Conservation (phyloP, 1,284 basidiomycete species). For the Moesziomyces sp. region DNA sequence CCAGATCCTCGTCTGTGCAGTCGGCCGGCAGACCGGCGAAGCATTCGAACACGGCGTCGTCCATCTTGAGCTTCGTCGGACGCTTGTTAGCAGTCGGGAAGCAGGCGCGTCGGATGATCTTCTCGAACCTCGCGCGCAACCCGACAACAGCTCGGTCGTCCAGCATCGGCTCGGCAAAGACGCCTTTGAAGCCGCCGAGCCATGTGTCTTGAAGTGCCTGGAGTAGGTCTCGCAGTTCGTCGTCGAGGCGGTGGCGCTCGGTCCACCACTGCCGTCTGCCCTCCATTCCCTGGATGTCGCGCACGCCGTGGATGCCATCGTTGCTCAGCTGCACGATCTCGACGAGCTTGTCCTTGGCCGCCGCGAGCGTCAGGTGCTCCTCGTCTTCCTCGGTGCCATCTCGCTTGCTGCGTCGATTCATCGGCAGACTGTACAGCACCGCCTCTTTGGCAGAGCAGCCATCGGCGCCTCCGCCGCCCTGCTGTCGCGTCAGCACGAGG, state of each 20-base stretch:
- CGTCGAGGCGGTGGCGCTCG: constrained; percentile 79
- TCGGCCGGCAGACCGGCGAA: constrained; percentile 85
- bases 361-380: constrained; percentile 77
- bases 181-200: constrained; percentile 90
- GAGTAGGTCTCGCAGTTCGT: constrained; percentile 79
- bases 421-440: constrained; percentile 79
- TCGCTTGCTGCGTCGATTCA: constrained; percentile 80
- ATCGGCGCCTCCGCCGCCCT: constrained; percentile 45
- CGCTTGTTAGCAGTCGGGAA: constrained; percentile 70
- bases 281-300: constrained; percentile 76
- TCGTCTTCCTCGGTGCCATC: constrained; percentile 74
- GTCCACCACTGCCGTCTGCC: constrained; percentile 84
- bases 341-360: constrained; percentile 78
- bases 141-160: constrained; percentile 30
- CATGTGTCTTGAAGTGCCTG: constrained; percentile 92
- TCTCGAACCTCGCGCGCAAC: constrained; percentile 41
- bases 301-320: constrained; percentile 79
- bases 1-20: constrained; percentile 85
- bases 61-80: constrained; percentile 72
- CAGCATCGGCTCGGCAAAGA: constrained; percentile 39
- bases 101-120: constrained; percentile 68
- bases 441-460: constrained; percentile 41
- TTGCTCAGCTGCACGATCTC: constrained; percentile 84
- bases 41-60: constrained; percentile 82
- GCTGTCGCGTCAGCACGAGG: constrained; percentile 83